Conservation (phyloP, 768 basidiomycete species). For the Russula emetica region DNA sequence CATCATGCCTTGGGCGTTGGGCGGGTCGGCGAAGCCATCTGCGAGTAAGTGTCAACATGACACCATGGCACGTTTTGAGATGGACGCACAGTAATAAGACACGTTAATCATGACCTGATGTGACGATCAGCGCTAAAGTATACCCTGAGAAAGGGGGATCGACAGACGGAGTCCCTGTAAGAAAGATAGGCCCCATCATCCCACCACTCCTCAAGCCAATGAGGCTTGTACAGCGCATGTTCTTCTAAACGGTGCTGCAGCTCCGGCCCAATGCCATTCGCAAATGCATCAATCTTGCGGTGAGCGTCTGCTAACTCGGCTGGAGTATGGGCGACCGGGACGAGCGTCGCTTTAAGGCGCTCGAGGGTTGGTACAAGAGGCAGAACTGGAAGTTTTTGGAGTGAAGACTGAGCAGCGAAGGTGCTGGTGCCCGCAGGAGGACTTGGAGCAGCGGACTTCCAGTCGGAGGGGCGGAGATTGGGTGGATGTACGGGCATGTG, state of each 20-base stretch:
- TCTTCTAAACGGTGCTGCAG: conserved; percentile 64
- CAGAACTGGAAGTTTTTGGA: conserved; percentile 76
- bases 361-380: conserved; percentile 59
- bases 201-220: conserved; percentile 97
- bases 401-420: conserved; percentile 56
- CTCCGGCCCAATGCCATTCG: conserved; percentile 37
- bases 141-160: neutral
- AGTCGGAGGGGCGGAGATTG: conserved; percentile 47
- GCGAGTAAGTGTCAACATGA: neutral
- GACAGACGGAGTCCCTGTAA: conserved; percentile 76
- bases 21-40: conserved; percentile 78
- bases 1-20: conserved; percentile 43
- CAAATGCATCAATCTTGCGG: conserved; percentile 67
- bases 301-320: conserved; percentile 53
- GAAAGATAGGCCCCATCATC: conserved; percentile 77
- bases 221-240: conserved; percentile 49
- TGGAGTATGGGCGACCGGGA: conserved; percentile 64
- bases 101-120: conserved; percentile 77
- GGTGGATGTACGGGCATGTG: conserved; percentile 20
- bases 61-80: neutral
- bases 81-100: conserved; percentile 81
- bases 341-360: conserved; percentile 64
- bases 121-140: conserved; percentile 8
- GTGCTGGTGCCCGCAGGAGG: conserved; percentile 49
- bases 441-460: conserved; percentile 69